Base-by-base conservation (phyloP, 768 basidiomycete species). In the Trametes punicea region DNA sequence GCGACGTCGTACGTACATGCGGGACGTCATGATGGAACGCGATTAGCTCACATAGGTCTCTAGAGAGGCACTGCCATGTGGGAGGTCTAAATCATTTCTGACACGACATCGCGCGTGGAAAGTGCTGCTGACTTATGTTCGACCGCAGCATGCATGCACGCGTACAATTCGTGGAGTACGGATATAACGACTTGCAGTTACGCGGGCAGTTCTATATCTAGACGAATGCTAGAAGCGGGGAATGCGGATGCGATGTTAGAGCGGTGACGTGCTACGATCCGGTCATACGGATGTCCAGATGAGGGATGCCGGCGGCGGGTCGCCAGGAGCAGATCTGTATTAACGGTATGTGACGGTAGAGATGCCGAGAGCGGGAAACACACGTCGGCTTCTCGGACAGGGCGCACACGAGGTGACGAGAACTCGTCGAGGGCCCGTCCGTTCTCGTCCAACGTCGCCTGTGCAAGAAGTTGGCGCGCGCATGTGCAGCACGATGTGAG, bases 251-350 rank as follows among this genome's bases (percentile, higher is more conserved):
- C 57, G 51, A 38, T 26, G 45, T 52, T 45, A 52, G n/a, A n/a
- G n/a, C n/a, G n/a, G n/a, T n/a, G n/a, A n/a, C n/a, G 57, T 30
- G 51, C 13, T 42, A 54, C 41, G 46, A 30, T 46, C 57, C 57
- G 57, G 39, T n/a, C 51, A 38, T 29, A 29, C 36, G 56, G 29
- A 20, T 27, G 38, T 31, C 34, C n/a, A 25, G 20, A 46, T 26
- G 26, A 34, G 40, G 45, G 51, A 44, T 49, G 57, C 57, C 57
- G 57, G 57, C 57, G 57, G 57, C 26, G 49, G 25, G 39, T n/a
- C 40, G 39, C 40, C 34, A 23, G 31, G 31, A 10, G 41, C 25
- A 25, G 31, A 45, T 50, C 41, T 46, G 21, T 41, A 21, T 11
- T n/a, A 10, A 41, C 10, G 21, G 40, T 20, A 41, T 41, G n/a